Base-by-base conservation (phyloP, 192 early-diverging fungal genomes). In the Coemansia sp. region DNA sequence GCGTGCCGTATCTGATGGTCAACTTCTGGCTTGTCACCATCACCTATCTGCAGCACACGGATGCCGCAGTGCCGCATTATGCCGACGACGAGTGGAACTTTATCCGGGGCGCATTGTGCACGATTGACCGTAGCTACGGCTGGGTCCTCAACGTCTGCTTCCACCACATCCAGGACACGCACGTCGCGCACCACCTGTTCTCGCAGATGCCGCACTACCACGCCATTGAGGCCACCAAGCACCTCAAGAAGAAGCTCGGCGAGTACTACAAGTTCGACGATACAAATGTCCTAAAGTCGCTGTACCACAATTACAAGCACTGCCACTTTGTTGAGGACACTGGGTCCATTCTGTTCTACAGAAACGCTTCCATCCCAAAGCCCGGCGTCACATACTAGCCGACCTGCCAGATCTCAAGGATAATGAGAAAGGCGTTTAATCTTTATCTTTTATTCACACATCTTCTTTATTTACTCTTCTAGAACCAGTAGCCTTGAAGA, bases 191-290 rank as follows among this genome's bases (percentile, higher is more conserved):
- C 76, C 97, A 98, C 73, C 77, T 95, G 66, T 98, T 97, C 85
- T 93, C 92, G 10, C 92, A 88, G n/a, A 98, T 98, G 95, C 97
- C 97, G 11, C 94, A 95, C 84, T 98, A 98, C 85, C 85, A 98
- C 71, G 97, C 90, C 1, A 70, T 84, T 62, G 92, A 95, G 77
- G 97, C 97, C 4, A 98, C 97, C 21, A 65, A 66, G 41, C 87
- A 90, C 57, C 74, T 97, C 48, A 90, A 91, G 81, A 87, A 90
- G 85, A 83, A 89, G 56, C 80, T 96, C 42, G 95, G 94, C 36
- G 78, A 88, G 59, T 88, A 92, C 76, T 98, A 98, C 72, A 56
- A 87, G 22, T 87, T 74, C 41, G 94, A 96, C 76, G 70, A 85
- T 39, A 93, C 90, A 18, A 88, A 88, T 22, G 87, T 93, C 43